Evolutionary conservation across 176 grass and related monocot species (phyloP).

Genomic region (Oryza longistaminata): DNA sequence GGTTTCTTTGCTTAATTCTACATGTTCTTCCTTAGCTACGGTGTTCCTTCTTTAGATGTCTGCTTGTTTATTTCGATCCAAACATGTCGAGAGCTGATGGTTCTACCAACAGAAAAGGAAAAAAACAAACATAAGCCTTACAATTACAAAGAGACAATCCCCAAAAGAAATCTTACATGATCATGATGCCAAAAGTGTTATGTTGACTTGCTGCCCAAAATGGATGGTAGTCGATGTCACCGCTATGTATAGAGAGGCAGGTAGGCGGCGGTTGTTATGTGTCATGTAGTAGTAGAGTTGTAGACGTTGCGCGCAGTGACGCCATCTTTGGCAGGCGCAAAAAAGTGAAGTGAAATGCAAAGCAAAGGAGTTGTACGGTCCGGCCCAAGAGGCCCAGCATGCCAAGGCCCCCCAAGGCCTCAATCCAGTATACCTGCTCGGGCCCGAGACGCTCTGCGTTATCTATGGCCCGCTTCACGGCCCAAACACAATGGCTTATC

Average conservation of each 20-base stretch:
- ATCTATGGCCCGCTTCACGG: too few relatives aligned
- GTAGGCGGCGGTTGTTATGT: background rate
- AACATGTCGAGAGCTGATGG: background rate
- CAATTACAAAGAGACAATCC: background rate
- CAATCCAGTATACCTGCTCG: background rate
- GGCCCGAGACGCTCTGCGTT: too few relatives aligned
- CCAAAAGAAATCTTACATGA: background rate
- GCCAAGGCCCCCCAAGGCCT: background rate
- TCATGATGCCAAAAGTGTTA: background rate
- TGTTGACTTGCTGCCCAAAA: background rate
- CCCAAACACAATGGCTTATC: too few relatives aligned
- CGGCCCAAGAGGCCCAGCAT: background rate
- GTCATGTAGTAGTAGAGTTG: background rate
- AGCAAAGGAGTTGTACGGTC: background rate
- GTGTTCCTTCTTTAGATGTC: background rate
- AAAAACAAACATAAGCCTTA: background rate
- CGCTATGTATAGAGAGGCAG: background rate
- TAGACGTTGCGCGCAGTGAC: background rate
- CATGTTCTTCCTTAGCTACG: background rate
- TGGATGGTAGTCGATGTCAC: background rate
- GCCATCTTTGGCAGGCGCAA: background rate
- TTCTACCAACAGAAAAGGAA: background rate
- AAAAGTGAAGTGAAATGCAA: too few relatives aligned
- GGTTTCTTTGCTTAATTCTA: background rate
- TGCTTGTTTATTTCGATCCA: background rate